Evolutionary conservation across 306 rosid genomes (phyloP).

Genomic region (Leucaena leucocephala): DNA sequence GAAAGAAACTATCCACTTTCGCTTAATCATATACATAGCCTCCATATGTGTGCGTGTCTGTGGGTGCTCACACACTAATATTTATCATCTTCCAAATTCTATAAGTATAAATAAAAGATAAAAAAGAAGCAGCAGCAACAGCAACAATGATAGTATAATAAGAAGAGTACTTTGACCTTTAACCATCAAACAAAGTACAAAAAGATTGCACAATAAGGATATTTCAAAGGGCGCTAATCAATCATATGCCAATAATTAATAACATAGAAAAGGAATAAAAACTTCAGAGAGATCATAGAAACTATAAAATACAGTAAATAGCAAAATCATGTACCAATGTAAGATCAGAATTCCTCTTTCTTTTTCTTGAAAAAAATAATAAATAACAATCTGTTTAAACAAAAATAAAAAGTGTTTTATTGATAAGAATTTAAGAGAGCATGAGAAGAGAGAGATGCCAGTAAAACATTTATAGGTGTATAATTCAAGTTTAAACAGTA

Average conservation of each 20-base stretch:
- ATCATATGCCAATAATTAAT: neutral
- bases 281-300: neutral
- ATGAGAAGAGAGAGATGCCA: slow-evolving; percentile 6
- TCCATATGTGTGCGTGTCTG: neutral
- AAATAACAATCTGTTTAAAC: slow-evolving; percentile 2
- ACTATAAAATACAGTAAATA: neutral
- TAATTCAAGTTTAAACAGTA: slow-evolving; percentile 8
- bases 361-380: neutral
- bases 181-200: neutral
- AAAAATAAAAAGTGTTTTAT: slow-evolving; percentile 5
- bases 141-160: neutral
- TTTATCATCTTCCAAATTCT: slow-evolving; percentile 23
- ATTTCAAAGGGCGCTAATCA: neutral
- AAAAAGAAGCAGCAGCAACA: neutral
- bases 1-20: slow-evolving; percentile 21
- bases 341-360: neutral
- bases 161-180: neutral
- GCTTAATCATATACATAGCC: slow-evolving; percentile 2
- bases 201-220: neutral
- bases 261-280: neutral
- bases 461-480: neutral
- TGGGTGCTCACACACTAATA: neutral
- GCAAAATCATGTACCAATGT: neutral
- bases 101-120: slow-evolving; percentile 13
- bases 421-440: neutral